Conservation (phyloP, 805 yeast genomes). For the Starmera pachycereana region DNA sequence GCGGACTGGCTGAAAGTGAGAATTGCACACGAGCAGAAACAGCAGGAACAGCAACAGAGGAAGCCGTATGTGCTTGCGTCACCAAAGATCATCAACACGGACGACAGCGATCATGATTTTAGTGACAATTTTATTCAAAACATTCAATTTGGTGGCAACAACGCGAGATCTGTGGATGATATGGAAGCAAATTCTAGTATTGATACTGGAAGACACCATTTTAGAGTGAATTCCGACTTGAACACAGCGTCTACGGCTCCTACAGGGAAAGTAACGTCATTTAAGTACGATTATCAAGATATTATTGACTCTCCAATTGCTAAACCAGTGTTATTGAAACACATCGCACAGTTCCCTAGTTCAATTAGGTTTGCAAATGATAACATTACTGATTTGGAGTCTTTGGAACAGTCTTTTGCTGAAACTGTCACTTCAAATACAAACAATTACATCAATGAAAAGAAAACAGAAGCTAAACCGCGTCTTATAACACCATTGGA, state of each 20-base stretch:
- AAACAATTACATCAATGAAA: neutral
- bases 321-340: conserved; percentile 13
- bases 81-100: conserved; percentile 4
- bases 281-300: conserved; percentile 2
- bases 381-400: neutral
- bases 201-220: neutral
- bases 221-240: too few species aligned
- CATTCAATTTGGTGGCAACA: neutral
- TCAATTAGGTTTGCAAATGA: neutral
- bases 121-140: neutral
- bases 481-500: conserved; percentile 16
- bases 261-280: conserved; percentile 13
- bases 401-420: neutral
- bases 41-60: neutral
- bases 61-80: too few species aligned
- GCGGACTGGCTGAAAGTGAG: conserved; percentile 15
- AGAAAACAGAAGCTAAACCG: neutral
- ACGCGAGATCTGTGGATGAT: neutral
- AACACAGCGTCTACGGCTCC: conserved; percentile 5
- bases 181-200: neutral
- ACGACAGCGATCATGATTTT: conserved; percentile 1
- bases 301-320: conserved; percentile 16
- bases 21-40: neutral
- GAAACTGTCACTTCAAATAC: neutral
- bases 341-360: neutral